Evolutionary conservation across 2,329 filamentous ascomycete species (phyloP).

Genomic region (Trichoderma koningiopsis): DNA sequence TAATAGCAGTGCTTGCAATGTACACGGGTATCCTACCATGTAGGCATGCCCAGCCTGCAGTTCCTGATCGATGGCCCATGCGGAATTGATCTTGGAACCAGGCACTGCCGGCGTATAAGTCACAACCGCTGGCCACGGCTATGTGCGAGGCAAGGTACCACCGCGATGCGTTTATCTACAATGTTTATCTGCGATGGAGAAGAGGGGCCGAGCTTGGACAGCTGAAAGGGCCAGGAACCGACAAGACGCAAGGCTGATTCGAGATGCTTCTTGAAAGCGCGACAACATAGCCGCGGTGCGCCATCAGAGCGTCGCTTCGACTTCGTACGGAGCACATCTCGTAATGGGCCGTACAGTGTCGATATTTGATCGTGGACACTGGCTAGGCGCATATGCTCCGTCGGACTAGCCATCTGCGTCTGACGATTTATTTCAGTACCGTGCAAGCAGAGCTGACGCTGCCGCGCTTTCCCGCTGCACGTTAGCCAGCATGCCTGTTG

Average conservation of each 20-base stretch:
- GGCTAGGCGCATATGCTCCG: not conserved
- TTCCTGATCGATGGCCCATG: not conserved
- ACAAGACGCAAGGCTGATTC: slow-evolving; percentile 19
- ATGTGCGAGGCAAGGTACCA: not conserved
- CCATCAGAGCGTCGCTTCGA: not conserved
- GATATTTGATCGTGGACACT: not conserved
- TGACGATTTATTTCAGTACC: not conserved
- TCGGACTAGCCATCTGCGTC: not conserved
- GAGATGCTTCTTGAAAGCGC: not conserved
- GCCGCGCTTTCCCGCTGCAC: slow-evolving; percentile 8
- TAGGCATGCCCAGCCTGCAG: not conserved
- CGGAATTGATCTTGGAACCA: not conserved
- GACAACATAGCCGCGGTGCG: slow-evolving; percentile 11
- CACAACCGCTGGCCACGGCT: not conserved
- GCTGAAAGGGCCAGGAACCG: slow-evolving; percentile 4
- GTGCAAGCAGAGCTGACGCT: not conserved
- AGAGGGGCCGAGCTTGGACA: not conserved
- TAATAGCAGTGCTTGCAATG: not conserved
- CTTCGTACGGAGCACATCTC: not conserved
- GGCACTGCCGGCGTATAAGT: not conserved
- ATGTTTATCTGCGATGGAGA: not conserved
- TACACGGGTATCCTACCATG: not conserved
- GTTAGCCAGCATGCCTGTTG: not conserved
- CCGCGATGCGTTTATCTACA: not conserved
- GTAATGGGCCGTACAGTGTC: not conserved